phyloP scores from a whole-genome alignment of 192 early-diverging fungal species.

The Podila verticillata region DNA sequence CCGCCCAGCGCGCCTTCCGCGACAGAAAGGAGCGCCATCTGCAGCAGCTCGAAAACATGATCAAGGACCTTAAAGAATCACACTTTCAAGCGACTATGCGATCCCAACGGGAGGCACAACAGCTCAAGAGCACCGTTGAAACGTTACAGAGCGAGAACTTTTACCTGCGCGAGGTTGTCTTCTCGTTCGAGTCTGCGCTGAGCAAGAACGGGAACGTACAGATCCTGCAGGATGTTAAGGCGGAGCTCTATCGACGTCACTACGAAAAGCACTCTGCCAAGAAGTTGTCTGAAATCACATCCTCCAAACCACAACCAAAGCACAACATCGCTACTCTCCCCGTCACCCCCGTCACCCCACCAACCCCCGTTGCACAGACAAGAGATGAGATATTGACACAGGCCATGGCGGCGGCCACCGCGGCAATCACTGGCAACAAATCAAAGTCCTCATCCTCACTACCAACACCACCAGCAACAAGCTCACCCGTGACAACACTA shows the following conservation, averaged over 20 bases:
- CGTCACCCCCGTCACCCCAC: constrained; percentile 1
- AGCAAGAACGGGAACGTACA: constrained; percentile 42
- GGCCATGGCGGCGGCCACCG: constrained; percentile 36
- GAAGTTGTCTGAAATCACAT: constrained; percentile 25
- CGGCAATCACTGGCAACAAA: constrained; percentile 24
- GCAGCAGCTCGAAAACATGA: constrained; percentile 76
- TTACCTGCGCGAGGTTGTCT: constrained; percentile 56
- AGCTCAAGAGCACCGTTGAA: constrained; percentile 49
- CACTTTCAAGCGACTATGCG: constrained; percentile 53
- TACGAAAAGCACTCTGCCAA: constrained; percentile 40
- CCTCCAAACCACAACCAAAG: constrained; percentile 21
- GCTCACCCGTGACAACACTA: constrained; percentile 2
- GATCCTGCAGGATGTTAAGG: constrained; percentile 47
- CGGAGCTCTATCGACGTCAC: constrained; percentile 50
- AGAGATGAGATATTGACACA: constrained; percentile 48
- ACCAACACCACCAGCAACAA: not conserved
- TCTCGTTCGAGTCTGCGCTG: constrained; percentile 56
- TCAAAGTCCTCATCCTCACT: not conserved
- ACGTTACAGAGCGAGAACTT: constrained; percentile 53
- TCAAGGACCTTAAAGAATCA: constrained; percentile 72
- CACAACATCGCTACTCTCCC: not conserved
- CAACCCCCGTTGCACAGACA: constrained; percentile 34
- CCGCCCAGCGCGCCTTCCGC: constrained; percentile 89
- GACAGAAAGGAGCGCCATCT: constrained; percentile 86
- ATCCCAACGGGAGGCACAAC: constrained; percentile 49